These are phyloP conservation scores for Penicillium italicum DNA, from an alignment of 2,329 filamentous ascomycete species.

Conservation along the genomic window DNA sequence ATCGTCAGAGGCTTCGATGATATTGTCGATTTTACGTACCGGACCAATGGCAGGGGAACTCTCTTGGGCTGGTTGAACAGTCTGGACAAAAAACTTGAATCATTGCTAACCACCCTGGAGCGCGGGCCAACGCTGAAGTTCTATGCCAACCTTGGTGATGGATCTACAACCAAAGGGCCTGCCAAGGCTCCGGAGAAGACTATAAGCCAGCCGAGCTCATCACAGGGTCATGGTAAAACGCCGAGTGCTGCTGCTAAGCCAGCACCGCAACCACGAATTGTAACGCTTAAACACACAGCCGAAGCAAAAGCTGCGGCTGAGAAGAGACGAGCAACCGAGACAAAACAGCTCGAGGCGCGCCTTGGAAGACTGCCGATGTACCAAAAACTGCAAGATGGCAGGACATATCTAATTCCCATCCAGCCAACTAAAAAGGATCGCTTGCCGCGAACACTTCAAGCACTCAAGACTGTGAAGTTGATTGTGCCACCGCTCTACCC, in stretches of 20 bases:
- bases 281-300: conserved; percentile 52
- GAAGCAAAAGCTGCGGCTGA: conserved; percentile 62
- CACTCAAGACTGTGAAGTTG: conserved; percentile 62
- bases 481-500: conserved; percentile 70
- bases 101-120: conserved; percentile 63
- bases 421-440: conserved; percentile 60
- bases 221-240: background rate
- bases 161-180: conserved; percentile 28
- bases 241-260: background rate
- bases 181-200: conserved; percentile 2
- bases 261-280: conserved; percentile 21
- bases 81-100: conserved; percentile 69
- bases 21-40: conserved; percentile 54
- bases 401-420: conserved; percentile 67
- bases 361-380: conserved; percentile 66
- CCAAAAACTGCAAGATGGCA: conserved; percentile 65
- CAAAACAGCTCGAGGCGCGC: conserved; percentile 69
- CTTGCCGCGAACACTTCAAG: conserved; percentile 59
- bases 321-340: conserved; percentile 61
- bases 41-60: conserved; percentile 46
- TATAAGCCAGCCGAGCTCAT: background rate
- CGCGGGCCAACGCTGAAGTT: conserved; percentile 71
- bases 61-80: conserved; percentile 65
- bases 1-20: conserved; percentile 70
- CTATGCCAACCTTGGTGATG: conserved; percentile 53